Conservation (phyloP, 257 asterid species). For the Gynochthodes officinalis region DNA sequence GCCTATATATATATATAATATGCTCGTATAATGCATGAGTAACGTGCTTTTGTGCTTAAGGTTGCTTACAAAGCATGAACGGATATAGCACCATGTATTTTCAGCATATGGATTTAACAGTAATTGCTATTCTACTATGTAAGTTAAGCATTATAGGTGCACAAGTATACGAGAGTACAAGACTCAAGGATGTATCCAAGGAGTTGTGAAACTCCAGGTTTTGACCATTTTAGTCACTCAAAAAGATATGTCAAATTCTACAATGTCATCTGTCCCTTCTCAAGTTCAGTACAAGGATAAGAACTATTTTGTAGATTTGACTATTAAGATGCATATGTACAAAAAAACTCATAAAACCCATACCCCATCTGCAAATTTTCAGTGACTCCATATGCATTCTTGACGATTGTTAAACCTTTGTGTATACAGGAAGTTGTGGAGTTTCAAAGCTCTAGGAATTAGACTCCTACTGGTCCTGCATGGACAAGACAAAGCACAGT, state of each 20-base stretch:
- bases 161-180: not conserved
- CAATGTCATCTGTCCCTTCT: not conserved
- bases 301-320: not conserved
- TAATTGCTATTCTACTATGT: not conserved
- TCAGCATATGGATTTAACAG: not conserved
- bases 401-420: not conserved
- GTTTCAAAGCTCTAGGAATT: conserved; percentile 5
- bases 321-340: not conserved
- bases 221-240: no score
- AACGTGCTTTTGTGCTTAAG: not conserved
- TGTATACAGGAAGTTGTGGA: not conserved
- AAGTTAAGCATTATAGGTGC: not conserved
- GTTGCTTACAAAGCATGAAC: not conserved
- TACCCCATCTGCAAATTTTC: not conserved
- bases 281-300: not conserved
- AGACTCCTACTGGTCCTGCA: conserved; percentile 19
- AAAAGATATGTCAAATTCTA: not conserved
- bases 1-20: no score
- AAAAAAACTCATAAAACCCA: conserved; percentile 1
- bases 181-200: no score
- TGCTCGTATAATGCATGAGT: not conserved
- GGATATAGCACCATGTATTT: not conserved
- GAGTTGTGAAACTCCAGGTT: not conserved
- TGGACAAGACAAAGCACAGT: not conserved
- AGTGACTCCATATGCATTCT: not conserved